Evolutionary conservation across 345 rosid genomes (phyloP), one percentile per base, ranked within the genome.

Genomic region (Citrus mangshanensis): DNA sequence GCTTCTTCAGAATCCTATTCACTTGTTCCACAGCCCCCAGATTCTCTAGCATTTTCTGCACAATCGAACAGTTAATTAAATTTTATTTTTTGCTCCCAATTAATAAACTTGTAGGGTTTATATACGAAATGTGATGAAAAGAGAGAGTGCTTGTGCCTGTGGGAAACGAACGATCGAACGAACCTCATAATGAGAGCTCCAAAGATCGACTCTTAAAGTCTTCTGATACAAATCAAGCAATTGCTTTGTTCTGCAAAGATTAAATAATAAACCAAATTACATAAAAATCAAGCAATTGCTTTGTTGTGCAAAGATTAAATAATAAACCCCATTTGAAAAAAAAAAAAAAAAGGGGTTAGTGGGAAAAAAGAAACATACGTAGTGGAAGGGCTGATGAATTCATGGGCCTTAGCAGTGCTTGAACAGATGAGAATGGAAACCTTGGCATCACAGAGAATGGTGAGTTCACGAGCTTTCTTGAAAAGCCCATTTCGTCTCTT

Each of bases 381-480:
- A 76, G 85, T 86, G 81, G 87, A 73, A 74, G 97, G 93, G 85
- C 96, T 93, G 81, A 86, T 88, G 81, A 79, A 91, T 83, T 94
- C 93, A 63, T 93, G 93, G 83, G 91, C 90, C 82, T 87, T 94
- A 79, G 83, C 86, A 32, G 91, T 83, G 84, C 84, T 78, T 80
- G 95, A 91, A 82, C 90, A 76, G 94, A 94, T 92, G 92, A 93
- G 82, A 84, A 92, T 82, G 10, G 94, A 90, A 80, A 91, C 95
- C 84, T 79, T 86, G 34, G 97, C 97, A 81, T 94, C 98, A 49
- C 95, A 91, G 73, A 92, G 88, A 80, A 94, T 91, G 14, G 93
- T 84, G 71, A 92, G 95, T 82, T 92, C 98, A 46, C 81, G 81
- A 42, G 98, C 98, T 76, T 92, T 93, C 93, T 93, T 91, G 92